These are phyloP conservation scores for Pterocarpus macrocarpus DNA, from an alignment of 306 rosid species.

Conservation along the genomic window DNA sequence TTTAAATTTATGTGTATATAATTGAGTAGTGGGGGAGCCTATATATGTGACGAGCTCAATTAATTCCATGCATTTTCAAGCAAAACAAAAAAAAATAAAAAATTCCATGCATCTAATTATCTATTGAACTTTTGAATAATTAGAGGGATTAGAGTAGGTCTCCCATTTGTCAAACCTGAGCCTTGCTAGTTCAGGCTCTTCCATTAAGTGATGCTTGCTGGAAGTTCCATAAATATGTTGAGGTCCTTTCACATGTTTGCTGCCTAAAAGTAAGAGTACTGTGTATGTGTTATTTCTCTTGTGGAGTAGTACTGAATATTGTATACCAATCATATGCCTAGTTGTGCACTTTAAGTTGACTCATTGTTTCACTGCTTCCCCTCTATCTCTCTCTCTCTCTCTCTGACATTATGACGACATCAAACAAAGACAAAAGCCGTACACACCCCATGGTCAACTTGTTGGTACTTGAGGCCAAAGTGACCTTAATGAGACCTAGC, in stretches of 20 bases:
- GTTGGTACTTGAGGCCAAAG: conserved; percentile 46
- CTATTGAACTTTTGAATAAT: conserved; percentile 45
- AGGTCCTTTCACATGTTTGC: conserved; percentile 56
- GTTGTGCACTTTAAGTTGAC: conserved; percentile 54
- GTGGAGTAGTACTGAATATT: background rate
- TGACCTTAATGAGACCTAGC: conserved; percentile 43
- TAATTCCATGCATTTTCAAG: conserved; percentile 40
- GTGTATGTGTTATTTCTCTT: conserved; percentile 31
- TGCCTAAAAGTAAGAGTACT: conserved; percentile 38
- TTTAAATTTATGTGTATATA: conserved; percentile 37
- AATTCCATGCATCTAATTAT: conserved; percentile 43
- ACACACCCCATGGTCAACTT: conserved; percentile 58
- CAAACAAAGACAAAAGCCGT: conserved; percentile 51
- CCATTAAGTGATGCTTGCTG: conserved; percentile 39
- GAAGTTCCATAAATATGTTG: conserved; percentile 47
- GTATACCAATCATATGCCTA: conserved; percentile 48
- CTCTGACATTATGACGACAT: conserved; percentile 29
- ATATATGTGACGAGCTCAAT: conserved; percentile 20
- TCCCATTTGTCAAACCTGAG: conserved; percentile 42
- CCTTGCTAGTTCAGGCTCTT: conserved; percentile 48
- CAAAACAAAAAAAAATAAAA: too few species aligned
- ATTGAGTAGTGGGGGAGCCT: conserved; percentile 35
- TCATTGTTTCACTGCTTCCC: conserved; percentile 26
- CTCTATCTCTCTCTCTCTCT: conserved; percentile 18
- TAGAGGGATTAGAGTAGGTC: conserved; percentile 38